Evolutionary conservation across 176 grass and related monocot genomes (phyloP), one percentile per base, ranked within the genome.

Genomic region (Oryza officinalis): DNA sequence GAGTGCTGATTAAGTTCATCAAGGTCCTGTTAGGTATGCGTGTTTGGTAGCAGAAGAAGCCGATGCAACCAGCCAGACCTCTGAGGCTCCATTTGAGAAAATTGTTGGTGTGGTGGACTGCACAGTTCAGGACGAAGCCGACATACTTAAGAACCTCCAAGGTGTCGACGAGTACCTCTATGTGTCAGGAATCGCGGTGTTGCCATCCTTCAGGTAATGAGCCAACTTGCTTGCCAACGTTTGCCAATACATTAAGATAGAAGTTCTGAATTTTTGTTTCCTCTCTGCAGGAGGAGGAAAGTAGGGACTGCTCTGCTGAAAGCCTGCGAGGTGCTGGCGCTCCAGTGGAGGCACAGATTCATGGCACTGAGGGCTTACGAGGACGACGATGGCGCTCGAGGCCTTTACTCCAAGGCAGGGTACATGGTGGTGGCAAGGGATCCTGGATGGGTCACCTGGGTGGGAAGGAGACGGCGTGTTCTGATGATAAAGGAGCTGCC

Each of bases 21-120:
- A 27, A 69, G 65, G 54, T 74, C 71, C 76, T 78, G 23, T 52
- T 86, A 98, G 95, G 82, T 98, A 94, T 26, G 90, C 92, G 22
- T 98, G 95, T 90, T 86, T 98, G 82, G 92, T 98, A 10, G 95
- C 90, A 76, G 92, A 98, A 87, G 87, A 90, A 47, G n/a, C 33
- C 13, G 81, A 81, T 44, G 63, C 54, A 57, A 18, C n/a, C 18
- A 67, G 44, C 13, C 27, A 75, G 40, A 38, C 27, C 0, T 81
- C 10, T 0, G 57, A 57, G 25, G 87, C 63, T n/a, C 63, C 90
- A 43, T 88, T 57, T 25, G 81, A 93, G 83, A 90, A 80, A 27
- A 78, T 98, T 63, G 87, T 95, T 15, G 95, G 95, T 41, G 86
- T 93, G 11, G 90, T 88, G 26, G 95, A 98, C 84, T 83, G 92